Base-by-base conservation (phyloP, 2,329 filamentous ascomycete genomes). In the Diaporthe caulivora region DNA sequence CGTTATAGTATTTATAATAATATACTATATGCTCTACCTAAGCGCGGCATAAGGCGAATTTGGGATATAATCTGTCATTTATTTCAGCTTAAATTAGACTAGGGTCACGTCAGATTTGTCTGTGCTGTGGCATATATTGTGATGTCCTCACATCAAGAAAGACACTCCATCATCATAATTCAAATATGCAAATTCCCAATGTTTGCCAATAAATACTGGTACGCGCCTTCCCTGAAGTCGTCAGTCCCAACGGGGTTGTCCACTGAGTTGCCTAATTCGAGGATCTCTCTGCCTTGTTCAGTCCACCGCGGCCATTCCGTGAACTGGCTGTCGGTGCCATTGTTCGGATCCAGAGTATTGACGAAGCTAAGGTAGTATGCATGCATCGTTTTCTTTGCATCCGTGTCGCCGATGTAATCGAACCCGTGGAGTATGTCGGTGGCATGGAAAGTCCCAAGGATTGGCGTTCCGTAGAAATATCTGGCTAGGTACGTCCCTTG, bases 361-460 rank as follows among this genome's bases (percentile, higher is more conserved):
- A 91, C 81, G 77, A 92, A 92, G 17, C 84, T 86, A 65, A 89
- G 82, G 76, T 91, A 92, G 44, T 70, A 70, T 15, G 54, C 54
- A 40, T 70, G 68, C n/a, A 58, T 60, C 18, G 51, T 47, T 21
- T 37, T 62, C 55, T 64, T 72, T 3, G 44, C 70, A 64, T 65
- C 31, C 17, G 57, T 71, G 17, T 64, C 70, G 7, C 70, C 70
- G 18, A 65, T n/a, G 78, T 92, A 92, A 0, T 84, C 83, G 76
- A 90, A 91, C 0, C 89, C 84, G 72, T 89, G 85, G 17, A 91
- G 74, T 1, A 92, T 75, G 72, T 92, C 91, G 0, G 84, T 86
- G 8, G 81, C 90, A 75, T 93, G 92, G 81, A 91, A 91, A 0
- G 91, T 93, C 1, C 92, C 92, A 0, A 93, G 79, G 24, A 92